These are phyloP conservation scores for Fusarium brevicatenulatum DNA, from an alignment of 2,329 filamentous ascomycete genomes.

Conservation along the genomic window DNA sequence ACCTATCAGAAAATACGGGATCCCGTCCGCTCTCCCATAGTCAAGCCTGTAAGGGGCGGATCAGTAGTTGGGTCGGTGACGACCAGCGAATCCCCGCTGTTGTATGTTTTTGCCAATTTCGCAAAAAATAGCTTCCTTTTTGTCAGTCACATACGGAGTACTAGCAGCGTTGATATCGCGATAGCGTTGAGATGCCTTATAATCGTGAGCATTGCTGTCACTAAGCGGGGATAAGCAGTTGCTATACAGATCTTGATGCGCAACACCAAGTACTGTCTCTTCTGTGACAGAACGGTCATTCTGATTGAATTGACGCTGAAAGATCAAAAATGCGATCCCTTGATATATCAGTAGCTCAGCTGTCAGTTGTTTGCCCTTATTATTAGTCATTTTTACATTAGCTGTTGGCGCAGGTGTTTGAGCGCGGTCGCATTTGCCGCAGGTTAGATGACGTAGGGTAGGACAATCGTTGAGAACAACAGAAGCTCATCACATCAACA, in stretches of 20 bases:
- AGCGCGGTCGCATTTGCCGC: background rate
- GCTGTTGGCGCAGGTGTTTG: fast-evolving
- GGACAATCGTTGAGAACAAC: background rate
- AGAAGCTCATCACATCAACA: background rate
- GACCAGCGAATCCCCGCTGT: background rate
- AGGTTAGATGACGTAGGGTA: background rate
- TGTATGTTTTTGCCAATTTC: background rate
- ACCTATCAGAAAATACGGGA: background rate
- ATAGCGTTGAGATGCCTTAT: too few species aligned
- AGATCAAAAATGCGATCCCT: too few species aligned
- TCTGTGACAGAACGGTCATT: too few species aligned
- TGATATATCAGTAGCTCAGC: too few species aligned
- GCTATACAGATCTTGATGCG: too few species aligned
- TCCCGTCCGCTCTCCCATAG: background rate
- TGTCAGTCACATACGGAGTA: background rate
- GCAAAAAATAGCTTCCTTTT: fast-evolving
- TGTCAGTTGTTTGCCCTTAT: too few species aligned
- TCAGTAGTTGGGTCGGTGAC: background rate
- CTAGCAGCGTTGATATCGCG: too few species aligned
- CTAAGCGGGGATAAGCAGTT: too few species aligned
- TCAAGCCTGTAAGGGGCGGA: background rate
- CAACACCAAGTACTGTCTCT: too few species aligned
- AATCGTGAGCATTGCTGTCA: too few species aligned
- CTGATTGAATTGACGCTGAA: too few species aligned
- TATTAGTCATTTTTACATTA: background rate